Evolutionary conservation across 257 asterid species (phyloP), one percentile per base, ranked within the genome.

Genomic region (Solanum lycopersicoides): DNA sequence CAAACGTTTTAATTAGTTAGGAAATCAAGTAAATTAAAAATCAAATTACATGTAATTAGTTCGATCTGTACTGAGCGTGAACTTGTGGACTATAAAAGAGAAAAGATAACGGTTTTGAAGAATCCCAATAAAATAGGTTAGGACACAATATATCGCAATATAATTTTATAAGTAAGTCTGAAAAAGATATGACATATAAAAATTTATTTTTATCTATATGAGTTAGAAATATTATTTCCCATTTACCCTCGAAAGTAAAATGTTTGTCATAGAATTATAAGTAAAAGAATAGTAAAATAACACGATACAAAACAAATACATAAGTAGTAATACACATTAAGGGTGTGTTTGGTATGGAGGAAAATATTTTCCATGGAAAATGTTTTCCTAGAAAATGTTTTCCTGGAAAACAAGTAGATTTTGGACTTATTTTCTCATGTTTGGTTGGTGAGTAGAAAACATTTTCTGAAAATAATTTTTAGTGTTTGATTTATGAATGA

Each of bases 211-310:
- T 15, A 16, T 1, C 60, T 53, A 53, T 53, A 53, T 50, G 0
- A 53, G 10, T 53, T 18, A 53, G 2, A 4, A 0, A 53, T 16
- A 53, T 2, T 53, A 0, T 53, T 53, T 56, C 0, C 2, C 5
- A 59, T 20, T 20, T 3, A 7, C 0, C 63, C 12, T 47, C 6
- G 14, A 47, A 13, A 47, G 56, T 41, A 13, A 11, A 42, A 9
- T 42, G 1, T 42, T 3, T 11, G 3, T 6, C 2, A 6, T 6
- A 9, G 0, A 4, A 65, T 65, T 65, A 5, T n/a, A 11, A 65
- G 16, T 2, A n/a, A n/a, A 65, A n/a, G 1, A 2, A 65, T 25
- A 1, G 16, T n/a, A 65, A 65, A 65, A n/a, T 13, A n/a, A 2
- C 16, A 65, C 25, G 0, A 65, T 23, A n/a, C 34, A n/a, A 65